Conservation (phyloP, 1,139 yeast species). For the Sugiyamaella sp. region DNA sequence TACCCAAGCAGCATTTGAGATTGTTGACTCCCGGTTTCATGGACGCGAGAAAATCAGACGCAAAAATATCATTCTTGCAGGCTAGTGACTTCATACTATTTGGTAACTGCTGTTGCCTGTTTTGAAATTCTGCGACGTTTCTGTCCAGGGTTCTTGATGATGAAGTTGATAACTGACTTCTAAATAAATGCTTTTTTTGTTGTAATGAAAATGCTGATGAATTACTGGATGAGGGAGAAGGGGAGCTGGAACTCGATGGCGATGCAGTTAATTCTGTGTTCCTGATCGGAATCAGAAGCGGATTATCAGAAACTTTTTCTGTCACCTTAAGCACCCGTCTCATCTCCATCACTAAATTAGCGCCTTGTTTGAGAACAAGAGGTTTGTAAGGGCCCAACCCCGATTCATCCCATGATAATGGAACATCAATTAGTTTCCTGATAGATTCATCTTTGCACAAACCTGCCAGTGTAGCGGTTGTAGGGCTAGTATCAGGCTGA, state of each 20-base stretch:
- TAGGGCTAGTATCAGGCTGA: conserved; percentile 4
- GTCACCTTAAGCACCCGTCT: conserved; percentile 3
- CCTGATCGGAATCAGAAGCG: conserved; percentile 6
- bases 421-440: background rate
- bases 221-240: conserved; percentile 11
- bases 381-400: conserved; percentile 15
- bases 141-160: conserved; percentile 15
- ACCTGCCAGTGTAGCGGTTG: background rate
- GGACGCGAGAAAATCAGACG: background rate
- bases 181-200: conserved; percentile 15
- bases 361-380: conserved; percentile 13
- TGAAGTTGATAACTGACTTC: conserved; percentile 14
- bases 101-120: conserved; percentile 1
- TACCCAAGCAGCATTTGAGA: conserved; percentile 2
- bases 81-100: background rate
- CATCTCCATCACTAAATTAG: conserved; percentile 7
- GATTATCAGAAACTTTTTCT: conserved; percentile 10
- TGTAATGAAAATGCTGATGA: conserved; percentile 6
- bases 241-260: conserved; percentile 9
- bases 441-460: conserved; percentile 8
- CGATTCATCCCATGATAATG: conserved; percentile 12
- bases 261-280: conserved; percentile 10
- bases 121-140: conserved; percentile 12
- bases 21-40: conserved; percentile 1
- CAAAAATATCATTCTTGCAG: background rate